Base-by-base conservation (phyloP, 2,329 filamentous ascomycete species). In the Exophiala sp. region DNA sequence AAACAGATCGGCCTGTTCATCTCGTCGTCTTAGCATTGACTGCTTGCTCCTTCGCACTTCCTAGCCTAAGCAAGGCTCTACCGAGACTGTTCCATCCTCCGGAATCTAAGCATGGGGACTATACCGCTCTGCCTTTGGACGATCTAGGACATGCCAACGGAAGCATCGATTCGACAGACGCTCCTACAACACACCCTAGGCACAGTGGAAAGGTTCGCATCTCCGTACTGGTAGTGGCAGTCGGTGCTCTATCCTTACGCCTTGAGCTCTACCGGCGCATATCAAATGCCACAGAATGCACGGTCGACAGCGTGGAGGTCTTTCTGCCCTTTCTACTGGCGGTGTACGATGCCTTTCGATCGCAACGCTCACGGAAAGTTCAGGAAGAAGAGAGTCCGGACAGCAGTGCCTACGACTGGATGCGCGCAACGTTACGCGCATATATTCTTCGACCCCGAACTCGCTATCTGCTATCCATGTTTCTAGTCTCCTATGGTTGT, bases 1-100 rank as follows among this genome's bases (percentile, higher is more conserved):
- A 11, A 37, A 19, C 49, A 73, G 75, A 75, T 56, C 71, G 70
- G 42, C 73, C 74, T 2, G 56, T 74, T 11, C 71, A 72, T 56
- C 67, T 72, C 5, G 61, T 66, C 14, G 63, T 71, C 30, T 56
- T 73, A 3, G 60, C 68, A 18, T 70, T 75, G 32, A 65, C 68
- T 34, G 60, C 69, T 19, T 62, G 68, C 8, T 72, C 70, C 7
- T 55, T 63, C 18, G 64, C 61, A 32, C 61, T 74, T 23, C 52
- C 73, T 9, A 59, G 63, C 30, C 55, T 67, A 38, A 68, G 66
- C 56, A 65, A 64, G 47, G 65, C 68, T 24, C 51, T 65, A 27
- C 58, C 59, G 51, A 53, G 39, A 32, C 55, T 63, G 45, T 63
- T 62, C 47, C 52, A 52, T 5, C 27, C 46, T 24, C 35, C 50